These are phyloP conservation scores for Leucocoprinus birnbaumii DNA, from an alignment of 768 basidiomycete genomes.

Conservation along the genomic window DNA sequence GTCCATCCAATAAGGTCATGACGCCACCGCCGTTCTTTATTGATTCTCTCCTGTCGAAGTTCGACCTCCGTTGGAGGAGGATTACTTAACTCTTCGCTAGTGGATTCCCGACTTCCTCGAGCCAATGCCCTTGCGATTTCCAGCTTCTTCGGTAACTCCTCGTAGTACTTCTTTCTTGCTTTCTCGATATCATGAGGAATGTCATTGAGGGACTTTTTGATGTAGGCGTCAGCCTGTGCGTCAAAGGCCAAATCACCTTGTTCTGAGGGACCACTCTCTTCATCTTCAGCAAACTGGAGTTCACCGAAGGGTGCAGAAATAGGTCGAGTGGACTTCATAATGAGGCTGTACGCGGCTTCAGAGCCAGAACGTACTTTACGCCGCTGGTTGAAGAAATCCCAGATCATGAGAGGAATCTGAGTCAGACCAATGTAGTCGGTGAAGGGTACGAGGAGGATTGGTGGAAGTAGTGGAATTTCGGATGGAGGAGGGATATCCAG, in stretches of 20 bases:
- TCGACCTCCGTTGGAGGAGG: constrained; percentile 89
- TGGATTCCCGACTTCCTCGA: constrained; percentile 74
- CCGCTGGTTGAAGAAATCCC: constrained; percentile 90
- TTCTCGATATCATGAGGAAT: constrained; percentile 60
- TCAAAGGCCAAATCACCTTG: constrained; percentile 71
- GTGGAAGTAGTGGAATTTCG: constrained; percentile 68
- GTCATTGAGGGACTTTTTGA: constrained; percentile 57
- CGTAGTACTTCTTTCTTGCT: constrained; percentile 75
- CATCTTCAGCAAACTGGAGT: constrained; percentile 17
- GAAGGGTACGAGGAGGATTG: constrained; percentile 75
- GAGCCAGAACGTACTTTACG: constrained; percentile 77
- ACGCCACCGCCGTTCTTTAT: constrained; percentile 88
- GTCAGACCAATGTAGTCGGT: constrained; percentile 76
- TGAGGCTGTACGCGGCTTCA: constrained; percentile 75
- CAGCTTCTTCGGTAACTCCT: constrained; percentile 62
- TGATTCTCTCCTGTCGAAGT: constrained; percentile 80
- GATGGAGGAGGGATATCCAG: constrained; percentile 15
- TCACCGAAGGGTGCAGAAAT: constrained; percentile 38
- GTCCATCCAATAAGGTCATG: constrained; percentile 78
- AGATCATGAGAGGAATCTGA: constrained; percentile 86
- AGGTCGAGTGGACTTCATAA: constrained; percentile 60
- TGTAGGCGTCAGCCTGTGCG: constrained; percentile 59
- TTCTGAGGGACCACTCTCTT: neutral
- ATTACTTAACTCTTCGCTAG: constrained; percentile 73
- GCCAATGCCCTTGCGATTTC: constrained; percentile 73